Conservation (phyloP, 2,329 filamentous ascomycete genomes). For the Curvularia sp. region DNA sequence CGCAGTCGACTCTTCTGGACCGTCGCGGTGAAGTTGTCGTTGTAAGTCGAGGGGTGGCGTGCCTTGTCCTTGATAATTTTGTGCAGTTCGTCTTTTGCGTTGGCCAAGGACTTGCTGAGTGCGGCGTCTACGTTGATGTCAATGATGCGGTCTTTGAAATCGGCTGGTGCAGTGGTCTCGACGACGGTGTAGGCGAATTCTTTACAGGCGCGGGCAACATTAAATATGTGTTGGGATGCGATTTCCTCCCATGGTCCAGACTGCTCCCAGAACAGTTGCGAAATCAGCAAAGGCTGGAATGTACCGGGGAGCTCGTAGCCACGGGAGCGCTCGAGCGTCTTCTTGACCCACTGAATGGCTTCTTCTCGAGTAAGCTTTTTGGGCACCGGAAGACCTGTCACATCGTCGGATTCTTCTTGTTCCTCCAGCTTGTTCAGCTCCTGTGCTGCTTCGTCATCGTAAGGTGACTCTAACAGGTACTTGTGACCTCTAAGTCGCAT, state of each 20-base stretch:
- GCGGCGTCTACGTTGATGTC: conserved; percentile 51
- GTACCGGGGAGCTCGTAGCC: conserved; percentile 66
- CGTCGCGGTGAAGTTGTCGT: conserved; percentile 50
- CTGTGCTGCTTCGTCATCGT: conserved; percentile 21
- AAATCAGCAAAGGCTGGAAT: conserved; percentile 66
- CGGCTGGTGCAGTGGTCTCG: conserved; percentile 48
- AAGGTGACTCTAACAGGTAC: conserved; percentile 39
- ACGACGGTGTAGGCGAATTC: conserved; percentile 49
- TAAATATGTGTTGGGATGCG: conserved; percentile 46
- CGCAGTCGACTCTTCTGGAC: conserved; percentile 33
- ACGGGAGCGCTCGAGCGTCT: conserved; percentile 53
- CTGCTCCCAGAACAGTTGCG: conserved; percentile 67
- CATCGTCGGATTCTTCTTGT: conserved; percentile 8
- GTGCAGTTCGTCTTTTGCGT: conserved; percentile 49
- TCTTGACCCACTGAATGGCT: conserved; percentile 52
- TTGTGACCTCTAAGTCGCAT: conserved; percentile 56
- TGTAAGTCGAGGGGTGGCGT: conserved; percentile 63
- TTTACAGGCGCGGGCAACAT: conserved; percentile 43
- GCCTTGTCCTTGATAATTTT: conserved; percentile 58
- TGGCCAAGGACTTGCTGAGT: conserved; percentile 48
- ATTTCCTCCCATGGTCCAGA: conserved; percentile 61
- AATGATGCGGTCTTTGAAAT: conserved; percentile 51
- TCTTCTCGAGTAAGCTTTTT: conserved; percentile 42
- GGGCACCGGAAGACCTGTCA: conserved; percentile 18
- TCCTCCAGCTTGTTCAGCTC: conserved; percentile 30